Percentiles rank a stretch among this genome's conserved stretches.
Evolutionary conservation across 257 asterid genomes (phyloP).

Genomic region (Rubia yunnanensis): DNA sequence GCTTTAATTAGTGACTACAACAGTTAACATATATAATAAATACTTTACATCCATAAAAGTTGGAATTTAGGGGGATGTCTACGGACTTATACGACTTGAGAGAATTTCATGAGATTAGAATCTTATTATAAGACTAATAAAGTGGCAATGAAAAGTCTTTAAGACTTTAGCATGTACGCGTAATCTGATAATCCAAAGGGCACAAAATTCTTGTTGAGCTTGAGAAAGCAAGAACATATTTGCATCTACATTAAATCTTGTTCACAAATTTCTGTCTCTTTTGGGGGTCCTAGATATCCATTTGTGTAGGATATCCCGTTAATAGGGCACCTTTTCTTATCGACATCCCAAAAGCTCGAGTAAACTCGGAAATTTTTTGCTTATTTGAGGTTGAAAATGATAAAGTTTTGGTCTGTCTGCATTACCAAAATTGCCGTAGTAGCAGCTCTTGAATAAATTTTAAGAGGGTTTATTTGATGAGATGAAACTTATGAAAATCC

Average conservation of each 20-base stretch:
- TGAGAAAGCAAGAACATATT: background rate
- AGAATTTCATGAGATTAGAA: background rate
- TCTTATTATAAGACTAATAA: background rate
- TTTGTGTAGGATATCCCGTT: background rate
- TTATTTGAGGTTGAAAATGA: background rate
- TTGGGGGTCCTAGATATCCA: background rate
- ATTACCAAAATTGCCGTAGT: background rate
- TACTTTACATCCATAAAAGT: constrained; percentile 1
- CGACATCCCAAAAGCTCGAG: background rate
- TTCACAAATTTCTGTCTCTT: background rate
- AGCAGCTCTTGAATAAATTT: background rate
- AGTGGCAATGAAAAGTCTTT: background rate
- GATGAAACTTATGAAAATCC: background rate
- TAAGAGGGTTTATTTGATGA: background rate
- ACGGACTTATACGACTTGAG: constrained; percentile 8
- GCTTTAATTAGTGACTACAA: background rate
- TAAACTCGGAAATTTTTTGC: background rate
- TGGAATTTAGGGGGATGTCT: constrained; percentile 13
- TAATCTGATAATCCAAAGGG: background rate
- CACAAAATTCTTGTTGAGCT: background rate
- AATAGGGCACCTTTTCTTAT: background rate
- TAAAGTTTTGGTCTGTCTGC: constrained; percentile 1
- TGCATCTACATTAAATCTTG: background rate
- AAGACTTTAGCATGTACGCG: constrained; percentile 6
- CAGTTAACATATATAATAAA: background rate